phyloP scores from a whole-genome alignment of 805 yeast species.

The Monosporozyma yasuniensis region DNA sequence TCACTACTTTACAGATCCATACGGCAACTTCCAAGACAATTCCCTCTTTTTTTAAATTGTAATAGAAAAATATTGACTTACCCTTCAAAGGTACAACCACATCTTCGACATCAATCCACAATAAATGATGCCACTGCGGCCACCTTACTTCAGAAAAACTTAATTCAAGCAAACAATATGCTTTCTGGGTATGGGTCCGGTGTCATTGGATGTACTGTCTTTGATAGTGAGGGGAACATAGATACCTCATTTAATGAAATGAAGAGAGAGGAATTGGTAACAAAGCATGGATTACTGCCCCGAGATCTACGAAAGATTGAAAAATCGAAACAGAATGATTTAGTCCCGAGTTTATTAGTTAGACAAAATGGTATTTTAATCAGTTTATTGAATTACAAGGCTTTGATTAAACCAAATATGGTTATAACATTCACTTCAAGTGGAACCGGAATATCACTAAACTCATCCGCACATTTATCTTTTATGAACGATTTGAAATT shows the following conservation, averaged over 20 bases:
- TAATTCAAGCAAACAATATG: conserved; percentile 31
- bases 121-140: conserved; percentile 17
- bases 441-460: conserved; percentile 21
- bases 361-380: conserved; percentile 65
- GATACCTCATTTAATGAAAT: conserved; percentile 61
- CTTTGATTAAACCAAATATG: conserved; percentile 62
- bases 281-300: conserved; percentile 72
- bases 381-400: conserved; percentile 70
- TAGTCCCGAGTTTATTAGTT: conserved; percentile 76
- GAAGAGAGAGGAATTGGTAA: conserved; percentile 62
- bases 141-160: conserved; percentile 31
- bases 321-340: conserved; percentile 45
- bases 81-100: background rate
- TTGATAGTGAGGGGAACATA: conserved; percentile 62
- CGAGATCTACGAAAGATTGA: conserved; percentile 88
- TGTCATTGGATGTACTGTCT: conserved; percentile 68
- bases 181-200: conserved; percentile 29
- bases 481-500: conserved; percentile 19
- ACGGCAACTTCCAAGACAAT: background rate
- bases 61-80: background rate
- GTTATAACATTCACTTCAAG: conserved; percentile 63
- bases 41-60: background rate
- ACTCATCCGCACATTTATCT: conserved; percentile 21
- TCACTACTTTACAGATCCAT: background rate
- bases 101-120: background rate